Conservation (phyloP, 1,139 yeast genomes). For the Wickerhamomyces sp. region DNA sequence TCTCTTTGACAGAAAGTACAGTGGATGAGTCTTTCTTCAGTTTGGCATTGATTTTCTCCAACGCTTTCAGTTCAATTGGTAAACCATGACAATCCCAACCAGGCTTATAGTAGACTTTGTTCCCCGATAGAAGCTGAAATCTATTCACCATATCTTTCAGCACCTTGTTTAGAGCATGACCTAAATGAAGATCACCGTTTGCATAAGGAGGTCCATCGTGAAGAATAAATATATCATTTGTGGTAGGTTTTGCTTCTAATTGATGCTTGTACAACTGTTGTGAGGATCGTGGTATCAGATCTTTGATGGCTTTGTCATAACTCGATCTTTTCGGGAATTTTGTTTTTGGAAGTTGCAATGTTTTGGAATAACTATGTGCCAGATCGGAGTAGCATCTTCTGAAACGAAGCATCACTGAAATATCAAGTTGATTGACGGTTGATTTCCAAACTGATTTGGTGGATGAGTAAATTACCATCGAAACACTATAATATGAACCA, state of each 20-base stretch:
- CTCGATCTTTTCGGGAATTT: conserved; percentile 46
- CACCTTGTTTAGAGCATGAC: conserved; percentile 89
- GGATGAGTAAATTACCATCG: neutral
- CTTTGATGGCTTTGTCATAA: conserved; percentile 26
- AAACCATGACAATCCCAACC: conserved; percentile 99
- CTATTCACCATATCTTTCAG: conserved; percentile 82
- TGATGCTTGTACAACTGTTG: conserved; percentile 30
- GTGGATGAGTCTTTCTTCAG: conserved; percentile 30
- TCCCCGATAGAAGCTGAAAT: conserved; percentile 58
- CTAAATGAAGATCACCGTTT: conserved; percentile 87
- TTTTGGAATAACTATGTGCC: conserved; percentile 22
- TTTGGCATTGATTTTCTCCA: conserved; percentile 41
- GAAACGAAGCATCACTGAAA: conserved; percentile 2
- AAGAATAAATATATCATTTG: conserved; percentile 48
- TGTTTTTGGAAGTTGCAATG: conserved; percentile 42
- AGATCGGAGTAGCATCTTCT: conserved; percentile 16
- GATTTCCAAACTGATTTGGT: neutral
- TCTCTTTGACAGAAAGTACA: conserved; percentile 40
- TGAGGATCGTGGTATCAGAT: conserved; percentile 33
- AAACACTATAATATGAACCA: conserved; percentile 2
- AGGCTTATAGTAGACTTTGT: conserved; percentile 66
- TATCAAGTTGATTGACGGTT: neutral
- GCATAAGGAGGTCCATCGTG: conserved; percentile 99
- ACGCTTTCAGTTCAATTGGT: conserved; percentile 88
- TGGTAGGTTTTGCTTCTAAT: conserved; percentile 27